Percentiles rank a stretch among this genome's conserved stretches.
Conservation (phyloP, 176 grass and related monocot genomes). For the Guadua angustifolia region DNA sequence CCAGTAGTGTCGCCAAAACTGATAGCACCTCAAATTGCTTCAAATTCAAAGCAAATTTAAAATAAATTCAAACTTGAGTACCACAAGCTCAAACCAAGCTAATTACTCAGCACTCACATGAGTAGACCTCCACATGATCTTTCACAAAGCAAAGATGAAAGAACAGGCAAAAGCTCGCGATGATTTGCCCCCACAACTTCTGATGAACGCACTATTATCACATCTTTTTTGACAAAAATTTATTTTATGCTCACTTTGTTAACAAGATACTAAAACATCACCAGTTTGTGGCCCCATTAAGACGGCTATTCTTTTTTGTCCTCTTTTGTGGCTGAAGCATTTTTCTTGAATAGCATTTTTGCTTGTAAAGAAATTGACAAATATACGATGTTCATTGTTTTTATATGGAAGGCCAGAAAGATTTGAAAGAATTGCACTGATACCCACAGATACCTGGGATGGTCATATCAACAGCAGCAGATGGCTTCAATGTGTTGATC, state of each 20-base stretch:
- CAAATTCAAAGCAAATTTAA: no score
- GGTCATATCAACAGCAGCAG: constrained; percentile 76
- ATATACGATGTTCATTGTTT: constrained; percentile 33
- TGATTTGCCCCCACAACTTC: constrained; percentile 89
- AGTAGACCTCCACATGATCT: no score
- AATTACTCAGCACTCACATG: no score
- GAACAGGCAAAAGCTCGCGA: constrained; percentile 80
- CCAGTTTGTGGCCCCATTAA: not conserved
- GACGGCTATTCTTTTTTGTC: not conserved
- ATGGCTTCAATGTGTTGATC: constrained; percentile 85
- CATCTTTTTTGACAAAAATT: not conserved
- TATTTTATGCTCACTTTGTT: not conserved
- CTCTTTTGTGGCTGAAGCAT: not conserved
- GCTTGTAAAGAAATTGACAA: not conserved
- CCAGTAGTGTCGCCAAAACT: no score
- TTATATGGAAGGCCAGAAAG: constrained; percentile 76
- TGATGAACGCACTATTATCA: constrained; percentile 63
- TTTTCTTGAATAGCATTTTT: not conserved
- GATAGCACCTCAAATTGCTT: no score
- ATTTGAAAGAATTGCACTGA: constrained; percentile 96
- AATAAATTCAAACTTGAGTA: no score
- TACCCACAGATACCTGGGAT: constrained; percentile 83
- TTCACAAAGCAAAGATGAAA: constrained; percentile 73
- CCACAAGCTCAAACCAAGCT: no score
- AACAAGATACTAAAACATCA: not conserved